These are phyloP conservation scores for Corylus americana DNA, from an alignment of 306 rosid species.

Conservation along the genomic window DNA sequence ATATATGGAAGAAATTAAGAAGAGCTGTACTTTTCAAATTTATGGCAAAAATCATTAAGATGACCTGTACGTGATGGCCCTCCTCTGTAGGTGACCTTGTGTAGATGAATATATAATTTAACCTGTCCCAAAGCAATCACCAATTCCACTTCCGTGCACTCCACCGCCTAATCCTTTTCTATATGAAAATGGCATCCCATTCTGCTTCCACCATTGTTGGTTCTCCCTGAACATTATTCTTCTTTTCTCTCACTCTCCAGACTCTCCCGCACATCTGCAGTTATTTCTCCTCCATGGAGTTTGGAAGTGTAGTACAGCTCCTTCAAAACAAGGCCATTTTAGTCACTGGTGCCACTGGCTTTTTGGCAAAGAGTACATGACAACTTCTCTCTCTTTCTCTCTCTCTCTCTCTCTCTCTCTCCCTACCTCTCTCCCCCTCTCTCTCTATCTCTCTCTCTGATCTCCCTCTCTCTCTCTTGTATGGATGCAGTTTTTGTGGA, in stretches of 20 bases:
- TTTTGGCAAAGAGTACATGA: conserved; percentile 62
- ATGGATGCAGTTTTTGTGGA: conserved; percentile 62
- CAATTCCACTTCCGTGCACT: conserved; percentile 16
- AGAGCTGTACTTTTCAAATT: neutral
- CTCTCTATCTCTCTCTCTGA: neutral
- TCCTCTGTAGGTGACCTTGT: neutral
- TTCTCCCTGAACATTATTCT: neutral
- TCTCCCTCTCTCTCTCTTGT: neutral
- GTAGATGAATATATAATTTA: too few species aligned
- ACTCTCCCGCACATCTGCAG: neutral
- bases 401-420: neutral
- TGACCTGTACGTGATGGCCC: neutral
- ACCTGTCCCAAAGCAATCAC: too few species aligned
- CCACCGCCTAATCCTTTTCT: conserved; percentile 6
- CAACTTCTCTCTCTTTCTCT: too few species aligned
- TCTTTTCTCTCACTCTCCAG: neutral
- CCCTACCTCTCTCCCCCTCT: too few species aligned
- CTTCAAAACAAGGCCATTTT: conserved; percentile 59
- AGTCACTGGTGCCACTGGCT: conserved; percentile 70
- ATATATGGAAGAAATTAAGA: neutral
- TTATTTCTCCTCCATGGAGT: conserved; percentile 50
- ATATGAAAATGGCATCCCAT: conserved; percentile 1
- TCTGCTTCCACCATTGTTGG: too few species aligned
- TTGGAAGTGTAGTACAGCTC: conserved; percentile 55
- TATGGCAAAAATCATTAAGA: neutral